Evolutionary conservation across 2,329 filamentous ascomycete species (phyloP), one percentile per base, ranked within the genome.

Genomic region (Cladophialophora immunda): DNA sequence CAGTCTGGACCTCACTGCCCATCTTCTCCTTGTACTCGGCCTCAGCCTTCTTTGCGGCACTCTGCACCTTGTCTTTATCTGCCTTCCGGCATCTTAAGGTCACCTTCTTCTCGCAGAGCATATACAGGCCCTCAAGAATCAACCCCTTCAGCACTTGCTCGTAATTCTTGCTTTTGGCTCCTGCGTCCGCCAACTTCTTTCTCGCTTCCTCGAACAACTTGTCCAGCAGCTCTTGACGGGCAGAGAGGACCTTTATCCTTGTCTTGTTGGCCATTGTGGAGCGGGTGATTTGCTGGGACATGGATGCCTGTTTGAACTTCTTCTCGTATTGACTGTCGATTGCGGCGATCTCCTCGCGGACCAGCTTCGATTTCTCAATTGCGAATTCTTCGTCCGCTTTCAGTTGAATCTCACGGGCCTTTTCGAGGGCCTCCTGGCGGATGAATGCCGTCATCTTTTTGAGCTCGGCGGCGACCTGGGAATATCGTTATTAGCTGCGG

Each of bases 381-480:
- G 93, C 92, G 82, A 98, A 98, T 82, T 99, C 95, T 82, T 98
- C 93, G 84, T 98, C 94, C 81, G 95, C 95, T 84, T 98, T 98
- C 84, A 98, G 91, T 78, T 95, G 89, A 81, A 99, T 98, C 83
- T 99, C 95, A 79, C 92, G 92, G 76, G 93, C 93, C 83, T 99
- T 99, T 80, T 99, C 95, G 77, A 91, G 88, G 67, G 95, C 95
- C 85, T 99, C 95, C 84, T 98, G 95, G 81, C 93, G 92, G 89
- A 99, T 99, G 88, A 99, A 99, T 79, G 94, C 94, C 68, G 95
- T 98, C 95, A 99, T 99, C 89, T 99, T 99, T 87, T 92, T 94
- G 83, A 99, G 92, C 89, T 99, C 95, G 83, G 92, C 90, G 83
- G 92, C 90, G 87, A 99, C 95, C 93, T 98, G 80, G 53, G 66